A percentile compares a stretch with the other conserved stretches of the same genome.
These are phyloP conservation scores for Cladosporium cucumerinum DNA, from an alignment of 2,329 filamentous ascomycete genomes.

Conservation along the genomic window DNA sequence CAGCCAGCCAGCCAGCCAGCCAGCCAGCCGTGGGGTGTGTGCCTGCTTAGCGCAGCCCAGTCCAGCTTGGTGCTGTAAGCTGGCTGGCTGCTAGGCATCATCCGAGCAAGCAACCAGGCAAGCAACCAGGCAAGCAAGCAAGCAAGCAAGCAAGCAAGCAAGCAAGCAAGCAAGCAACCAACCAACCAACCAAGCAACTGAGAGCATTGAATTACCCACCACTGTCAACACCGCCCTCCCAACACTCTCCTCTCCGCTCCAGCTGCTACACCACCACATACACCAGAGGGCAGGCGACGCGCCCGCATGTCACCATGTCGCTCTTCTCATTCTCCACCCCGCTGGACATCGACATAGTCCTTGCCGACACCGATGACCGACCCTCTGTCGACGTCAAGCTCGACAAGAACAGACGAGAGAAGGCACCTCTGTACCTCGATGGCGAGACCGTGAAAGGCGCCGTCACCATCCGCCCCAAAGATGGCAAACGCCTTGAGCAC, in stretches of 20 bases:
- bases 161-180: neutral
- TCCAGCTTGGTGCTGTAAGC: neutral
- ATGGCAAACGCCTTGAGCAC: conserved; percentile 96
- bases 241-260: neutral
- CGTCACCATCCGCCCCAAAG: conserved; percentile 92
- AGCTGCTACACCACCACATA: neutral
- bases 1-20: neutral
- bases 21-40: neutral
- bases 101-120: neutral
- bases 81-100: conserved; percentile 1
- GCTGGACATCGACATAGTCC: conserved; percentile 97
- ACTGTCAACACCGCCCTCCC: neutral
- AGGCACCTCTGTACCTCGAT: conserved; percentile 95
- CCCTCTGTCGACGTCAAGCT: conserved; percentile 97
- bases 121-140: neutral
- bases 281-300: conserved; percentile 12
- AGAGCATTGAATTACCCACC: conserved; percentile 7
- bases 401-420: conserved; percentile 95
- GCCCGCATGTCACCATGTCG: conserved; percentile 61
- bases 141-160: neutral
- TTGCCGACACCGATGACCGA: conserved; percentile 90
- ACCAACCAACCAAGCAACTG: neutral
- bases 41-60: neutral
- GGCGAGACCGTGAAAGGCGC: conserved; percentile 97
- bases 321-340: conserved; percentile 94